A percentile compares a stretch with the other conserved stretches of the same genome.
phyloP scores from a whole-genome alignment of 768 basidiomycete species.

The Panaeolus cyanescens region DNA sequence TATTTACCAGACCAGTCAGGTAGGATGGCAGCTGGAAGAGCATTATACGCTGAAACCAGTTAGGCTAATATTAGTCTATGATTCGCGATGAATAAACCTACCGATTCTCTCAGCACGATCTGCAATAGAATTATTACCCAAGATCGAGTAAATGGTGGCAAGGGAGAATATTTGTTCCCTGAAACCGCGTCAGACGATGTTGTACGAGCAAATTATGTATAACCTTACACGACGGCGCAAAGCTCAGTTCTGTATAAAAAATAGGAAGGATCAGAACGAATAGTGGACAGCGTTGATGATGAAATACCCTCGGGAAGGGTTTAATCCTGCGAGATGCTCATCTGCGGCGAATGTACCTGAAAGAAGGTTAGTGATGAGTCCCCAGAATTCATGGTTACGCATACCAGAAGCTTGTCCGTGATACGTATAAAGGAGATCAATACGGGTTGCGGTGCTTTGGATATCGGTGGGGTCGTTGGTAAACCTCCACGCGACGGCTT shows the following conservation, averaged over 20 bases:
- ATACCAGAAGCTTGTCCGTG: constrained; percentile 32
- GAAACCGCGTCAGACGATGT: background rate
- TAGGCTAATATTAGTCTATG: background rate
- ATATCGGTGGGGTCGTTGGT: constrained; percentile 40
- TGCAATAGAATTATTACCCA: constrained; percentile 43
- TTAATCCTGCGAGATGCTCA: constrained; percentile 41
- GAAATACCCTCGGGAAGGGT: constrained; percentile 41
- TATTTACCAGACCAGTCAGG: constrained; percentile 38
- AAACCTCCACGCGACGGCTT: constrained; percentile 43
- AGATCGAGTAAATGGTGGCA: constrained; percentile 40
- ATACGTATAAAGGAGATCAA: constrained; percentile 38
- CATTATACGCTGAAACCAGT: constrained; percentile 35
- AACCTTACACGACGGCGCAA: constrained; percentile 39
- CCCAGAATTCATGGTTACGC: no score
- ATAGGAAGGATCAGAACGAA: background rate
- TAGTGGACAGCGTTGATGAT: background rate
- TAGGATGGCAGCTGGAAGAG: constrained; percentile 39
- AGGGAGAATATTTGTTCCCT: constrained; percentile 47
- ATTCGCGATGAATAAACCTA: constrained; percentile 1
- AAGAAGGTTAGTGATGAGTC: background rate
- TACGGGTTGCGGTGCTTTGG: constrained; percentile 37
- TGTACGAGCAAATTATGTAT: background rate
- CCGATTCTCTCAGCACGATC: constrained; percentile 42
- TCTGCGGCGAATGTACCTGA: constrained; percentile 44
- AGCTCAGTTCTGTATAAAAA: constrained; percentile 31